These are phyloP conservation scores for Vanrija sp. DNA, from an alignment of 1,284 basidiomycete genomes.

Conservation along the genomic window DNA sequence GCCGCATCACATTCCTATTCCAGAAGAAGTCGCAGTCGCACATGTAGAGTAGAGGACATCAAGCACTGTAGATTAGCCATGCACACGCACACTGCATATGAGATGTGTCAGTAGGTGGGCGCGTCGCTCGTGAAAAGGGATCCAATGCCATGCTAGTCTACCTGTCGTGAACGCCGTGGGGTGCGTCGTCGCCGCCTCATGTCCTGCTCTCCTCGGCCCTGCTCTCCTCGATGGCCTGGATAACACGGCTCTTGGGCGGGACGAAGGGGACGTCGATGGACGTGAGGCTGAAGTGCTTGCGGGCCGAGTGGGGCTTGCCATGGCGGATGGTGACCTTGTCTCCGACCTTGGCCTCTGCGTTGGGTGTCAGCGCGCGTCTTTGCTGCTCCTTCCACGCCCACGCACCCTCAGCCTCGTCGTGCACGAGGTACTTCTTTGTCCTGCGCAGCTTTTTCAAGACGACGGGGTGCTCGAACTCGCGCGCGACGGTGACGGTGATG, in stretches of 20 bases:
- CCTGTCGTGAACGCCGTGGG: not conserved
- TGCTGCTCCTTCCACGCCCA: not conserved
- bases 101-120: no score
- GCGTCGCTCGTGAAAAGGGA: not conserved
- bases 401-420: constrained; percentile 37
- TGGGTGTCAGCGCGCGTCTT: not conserved
- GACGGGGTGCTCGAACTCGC: constrained; percentile 28
- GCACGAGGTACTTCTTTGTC: constrained; percentile 40
- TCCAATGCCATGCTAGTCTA: constrained; percentile 6
- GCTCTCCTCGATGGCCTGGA: no score
- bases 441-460: constrained; percentile 27
- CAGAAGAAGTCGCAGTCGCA: constrained; percentile 39
- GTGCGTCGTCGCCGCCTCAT: not conserved
- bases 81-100: no score
- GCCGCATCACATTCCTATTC: constrained; percentile 45
- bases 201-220: not conserved
- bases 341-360: constrained; percentile 29
- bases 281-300: constrained; percentile 31
- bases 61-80: not conserved
- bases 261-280: constrained; percentile 14
- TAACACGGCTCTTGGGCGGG: not conserved
- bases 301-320: constrained; percentile 30
- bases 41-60: constrained; percentile 2
- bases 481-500: constrained; percentile 36
- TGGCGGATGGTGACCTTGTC: constrained; percentile 40